Conservation (phyloP, 768 basidiomycete species). For the Agrocybe praecox region DNA sequence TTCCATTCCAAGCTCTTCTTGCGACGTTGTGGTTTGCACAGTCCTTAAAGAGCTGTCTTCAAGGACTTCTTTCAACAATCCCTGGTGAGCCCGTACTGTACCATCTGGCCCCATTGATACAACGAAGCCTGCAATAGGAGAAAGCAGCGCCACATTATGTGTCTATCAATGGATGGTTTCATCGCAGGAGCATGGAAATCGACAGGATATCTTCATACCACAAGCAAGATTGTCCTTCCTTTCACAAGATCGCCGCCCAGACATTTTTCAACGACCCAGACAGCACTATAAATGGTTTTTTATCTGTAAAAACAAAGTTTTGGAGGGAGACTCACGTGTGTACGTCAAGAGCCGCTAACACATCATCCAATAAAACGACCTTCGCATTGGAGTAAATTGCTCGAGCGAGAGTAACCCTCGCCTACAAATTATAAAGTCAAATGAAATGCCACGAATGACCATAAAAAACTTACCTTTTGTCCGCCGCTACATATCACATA, state of each 20-base stretch:
- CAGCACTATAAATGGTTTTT: not conserved
- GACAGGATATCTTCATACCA: slow-evolving; percentile 40
- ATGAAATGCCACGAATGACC: no score
- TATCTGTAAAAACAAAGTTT: not conserved
- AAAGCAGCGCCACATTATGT: slow-evolving; percentile 49
- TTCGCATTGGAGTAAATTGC: slow-evolving; percentile 53
- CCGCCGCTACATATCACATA: slow-evolving; percentile 1
- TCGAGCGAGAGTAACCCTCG: slow-evolving; percentile 19
- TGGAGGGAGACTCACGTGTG: slow-evolving; percentile 21
- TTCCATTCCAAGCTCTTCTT: slow-evolving; percentile 25
- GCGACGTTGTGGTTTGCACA: slow-evolving; percentile 32
- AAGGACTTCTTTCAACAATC: slow-evolving; percentile 30
- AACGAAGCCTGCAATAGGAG: slow-evolving; percentile 54
- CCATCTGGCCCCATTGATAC: slow-evolving; percentile 58
- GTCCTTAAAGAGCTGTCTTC: slow-evolving; percentile 21
- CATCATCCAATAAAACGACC: slow-evolving; percentile 72
- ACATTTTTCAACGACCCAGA: slow-evolving; percentile 63
- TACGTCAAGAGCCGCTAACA: slow-evolving; percentile 63
- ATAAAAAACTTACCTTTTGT: not conserved
- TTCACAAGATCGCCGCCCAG: slow-evolving; percentile 73
- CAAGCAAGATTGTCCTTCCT: slow-evolving; percentile 79
- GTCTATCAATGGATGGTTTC: no score
- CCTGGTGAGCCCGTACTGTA: slow-evolving; percentile 46
- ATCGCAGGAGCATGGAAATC: no score
- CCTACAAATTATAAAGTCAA: not conserved